These are phyloP conservation scores for Dactylis glomerata DNA, from an alignment of 176 grass and related monocot genomes.

Conservation along the genomic window DNA sequence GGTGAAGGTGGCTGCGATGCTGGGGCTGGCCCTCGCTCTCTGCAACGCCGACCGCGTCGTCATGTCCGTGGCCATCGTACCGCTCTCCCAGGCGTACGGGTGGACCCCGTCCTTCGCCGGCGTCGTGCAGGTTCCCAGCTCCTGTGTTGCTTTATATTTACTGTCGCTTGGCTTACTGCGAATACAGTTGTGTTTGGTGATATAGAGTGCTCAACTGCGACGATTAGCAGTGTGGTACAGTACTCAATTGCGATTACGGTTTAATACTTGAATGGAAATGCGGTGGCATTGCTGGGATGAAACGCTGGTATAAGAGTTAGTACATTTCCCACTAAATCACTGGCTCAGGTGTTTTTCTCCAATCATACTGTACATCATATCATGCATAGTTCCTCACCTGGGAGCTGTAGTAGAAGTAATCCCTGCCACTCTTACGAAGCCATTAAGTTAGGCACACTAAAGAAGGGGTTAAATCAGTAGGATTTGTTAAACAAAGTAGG, in stretches of 20 bases:
- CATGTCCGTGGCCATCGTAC: constrained; percentile 95
- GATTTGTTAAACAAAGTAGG: too few relatives aligned
- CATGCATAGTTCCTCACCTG: neutral
- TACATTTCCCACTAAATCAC: neutral
- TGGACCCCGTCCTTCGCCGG: constrained; percentile 81
- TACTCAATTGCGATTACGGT: neutral
- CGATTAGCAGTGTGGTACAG: neutral
- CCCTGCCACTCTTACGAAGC: too few relatives aligned
- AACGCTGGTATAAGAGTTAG: neutral
- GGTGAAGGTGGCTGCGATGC: constrained; percentile 87
- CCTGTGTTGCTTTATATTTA: neutral
- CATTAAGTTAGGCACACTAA: too few relatives aligned
- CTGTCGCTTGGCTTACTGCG: constrained; percentile 16
- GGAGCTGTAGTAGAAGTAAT: constrained; percentile 1
- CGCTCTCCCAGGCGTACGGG: constrained; percentile 71
- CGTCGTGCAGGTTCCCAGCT: constrained; percentile 70
- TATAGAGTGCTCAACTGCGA: neutral
- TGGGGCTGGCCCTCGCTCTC: constrained; percentile 76
- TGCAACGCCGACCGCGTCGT: constrained; percentile 97
- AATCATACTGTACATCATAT: neutral
- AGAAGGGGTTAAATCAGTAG: too few relatives aligned
- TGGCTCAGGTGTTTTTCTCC: neutral
- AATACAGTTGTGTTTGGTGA: neutral
- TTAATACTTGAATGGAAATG: neutral
- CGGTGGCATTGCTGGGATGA: neutral